Evolutionary conservation across 495 filamentous ascomycete species (phyloP), one percentile per base, ranked within the genome.

Genomic region (Penicillium roqueforti): DNA sequence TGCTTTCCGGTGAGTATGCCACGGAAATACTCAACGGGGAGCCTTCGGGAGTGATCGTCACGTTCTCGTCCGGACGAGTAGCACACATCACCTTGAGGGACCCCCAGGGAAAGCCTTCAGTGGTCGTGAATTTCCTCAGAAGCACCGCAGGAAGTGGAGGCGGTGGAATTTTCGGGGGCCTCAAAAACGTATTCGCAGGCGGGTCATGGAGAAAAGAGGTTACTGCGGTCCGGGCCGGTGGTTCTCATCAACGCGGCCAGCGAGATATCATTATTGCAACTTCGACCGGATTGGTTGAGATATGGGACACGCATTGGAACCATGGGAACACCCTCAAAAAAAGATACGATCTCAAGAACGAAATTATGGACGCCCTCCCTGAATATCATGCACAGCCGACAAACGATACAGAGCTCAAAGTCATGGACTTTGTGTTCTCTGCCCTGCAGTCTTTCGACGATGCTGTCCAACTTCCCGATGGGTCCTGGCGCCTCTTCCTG

Each of bases 221-320:
- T 50, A 87, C 83, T 41, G 88, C 91, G 25, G 83, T 92, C 36
- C 81, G 81, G 49, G 82, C 88, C 1, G 86, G 86, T 26, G 75
- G 72, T 34, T 84, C 86, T 18, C 75, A 76, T 20, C 83, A 84
- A 49, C 80, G 89, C 62, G 92, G 92, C 4, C 91, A 97, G 69
- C 84, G 92, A 62, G 86, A 92, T 59, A 79, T 95, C 22, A 77
- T 95, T 23, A 82, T 91, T 54, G 84, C 83, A 26, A 91, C 90
- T 10, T 77, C 83, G 5, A 82, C 83, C 38, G 91, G 89, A 19
- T 71, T 82, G 26, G 68, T 98, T 13, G 85, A 93, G 53, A 79
- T 85, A 10, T 98, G 93, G 93, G 86, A 88, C 63, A 77, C 95
- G 4, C 89, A 89, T 61, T 87, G 91, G 68, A 86, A 88, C 32